A percentile compares a stretch with the other conserved stretches of the same genome.
Conservation (phyloP, 345 rosid species). For the Erysimum cheiranthoides region DNA sequence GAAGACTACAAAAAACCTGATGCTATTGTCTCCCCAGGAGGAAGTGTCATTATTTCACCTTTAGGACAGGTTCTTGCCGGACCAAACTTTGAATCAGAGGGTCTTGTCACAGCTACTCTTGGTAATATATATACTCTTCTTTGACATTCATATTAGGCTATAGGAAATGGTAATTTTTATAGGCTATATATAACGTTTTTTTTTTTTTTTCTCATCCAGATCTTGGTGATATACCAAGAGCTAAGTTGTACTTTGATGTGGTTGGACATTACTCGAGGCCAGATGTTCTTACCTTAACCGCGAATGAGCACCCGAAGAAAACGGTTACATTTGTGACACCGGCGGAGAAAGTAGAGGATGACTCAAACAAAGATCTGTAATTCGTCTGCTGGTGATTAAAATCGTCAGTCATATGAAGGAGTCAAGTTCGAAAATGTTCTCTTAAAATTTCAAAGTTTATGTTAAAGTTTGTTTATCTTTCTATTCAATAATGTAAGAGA, state of each 20-base stretch:
- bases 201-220: conserved; percentile 48
- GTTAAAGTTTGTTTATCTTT: not conserved
- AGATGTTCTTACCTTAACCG: conserved; percentile 77
- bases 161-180: not conserved
- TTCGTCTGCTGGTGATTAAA: not conserved
- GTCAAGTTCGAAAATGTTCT: not conserved
- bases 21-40: conserved; percentile 79
- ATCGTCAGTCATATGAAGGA: not conserved
- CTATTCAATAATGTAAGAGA: conserved; percentile 7
- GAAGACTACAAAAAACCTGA: conserved; percentile 59
- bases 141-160: not conserved
- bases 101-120: conserved; percentile 81
- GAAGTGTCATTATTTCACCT: conserved; percentile 91
- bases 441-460: not conserved
- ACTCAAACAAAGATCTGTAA: not conserved
- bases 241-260: conserved; percentile 86
- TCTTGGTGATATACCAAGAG: conserved; percentile 83
- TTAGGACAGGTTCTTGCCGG: conserved; percentile 80
- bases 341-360: conserved; percentile 38
- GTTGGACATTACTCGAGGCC: conserved; percentile 93
- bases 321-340: conserved; percentile 67
- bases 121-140: conserved; percentile 51
- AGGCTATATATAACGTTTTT: not conserved
- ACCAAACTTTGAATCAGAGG: conserved; percentile 91
- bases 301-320: conserved; percentile 64